Percentiles rank a stretch among this genome's conserved stretches.
Conservation (phyloP, 1,139 yeast species). For the Kodamaea plutei region DNA sequence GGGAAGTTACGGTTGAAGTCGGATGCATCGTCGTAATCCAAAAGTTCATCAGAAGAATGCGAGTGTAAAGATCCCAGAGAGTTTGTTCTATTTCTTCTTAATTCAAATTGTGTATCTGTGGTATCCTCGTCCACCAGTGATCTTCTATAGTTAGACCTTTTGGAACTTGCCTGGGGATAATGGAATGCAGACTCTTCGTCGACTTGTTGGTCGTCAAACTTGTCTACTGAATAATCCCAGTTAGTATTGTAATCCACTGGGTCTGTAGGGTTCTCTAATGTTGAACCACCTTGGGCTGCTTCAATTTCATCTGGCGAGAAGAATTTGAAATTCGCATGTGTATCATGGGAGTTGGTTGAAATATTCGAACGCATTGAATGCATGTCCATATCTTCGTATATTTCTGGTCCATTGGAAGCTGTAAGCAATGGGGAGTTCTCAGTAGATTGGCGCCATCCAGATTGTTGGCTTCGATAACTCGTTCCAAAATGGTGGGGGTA, state of each 20-base stretch:
- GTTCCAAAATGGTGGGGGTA: conserved; percentile 51
- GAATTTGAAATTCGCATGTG: conserved; percentile 57
- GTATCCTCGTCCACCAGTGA: background rate
- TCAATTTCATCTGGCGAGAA: conserved; percentile 82
- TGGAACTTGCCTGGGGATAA: background rate
- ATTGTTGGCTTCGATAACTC: conserved; percentile 18
- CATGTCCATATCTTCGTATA: conserved; percentile 22
- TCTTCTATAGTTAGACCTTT: background rate
- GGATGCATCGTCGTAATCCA: background rate
- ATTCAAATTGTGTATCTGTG: background rate
- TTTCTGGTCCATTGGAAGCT: conserved; percentile 10
- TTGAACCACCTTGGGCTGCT: conserved; percentile 83
- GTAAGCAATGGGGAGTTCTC: conserved; percentile 39
- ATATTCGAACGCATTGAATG: conserved; percentile 27
- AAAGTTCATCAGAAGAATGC: background rate
- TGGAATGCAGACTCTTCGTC: background rate
- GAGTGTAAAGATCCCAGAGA: conserved; percentile 1
- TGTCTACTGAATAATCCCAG: conserved; percentile 57
- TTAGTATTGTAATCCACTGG: conserved; percentile 62
- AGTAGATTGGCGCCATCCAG: conserved; percentile 8
- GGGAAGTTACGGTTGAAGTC: conserved; percentile 24
- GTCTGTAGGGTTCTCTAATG: conserved; percentile 56
- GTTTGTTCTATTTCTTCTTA: background rate
- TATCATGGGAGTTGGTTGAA: conserved; percentile 30
- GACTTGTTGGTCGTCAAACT: conserved; percentile 38